Percentiles rank a stretch among this genome's conserved stretches.
These are phyloP conservation scores for Megacollybia marginata DNA, from an alignment of 768 basidiomycete species.

Conservation along the genomic window DNA sequence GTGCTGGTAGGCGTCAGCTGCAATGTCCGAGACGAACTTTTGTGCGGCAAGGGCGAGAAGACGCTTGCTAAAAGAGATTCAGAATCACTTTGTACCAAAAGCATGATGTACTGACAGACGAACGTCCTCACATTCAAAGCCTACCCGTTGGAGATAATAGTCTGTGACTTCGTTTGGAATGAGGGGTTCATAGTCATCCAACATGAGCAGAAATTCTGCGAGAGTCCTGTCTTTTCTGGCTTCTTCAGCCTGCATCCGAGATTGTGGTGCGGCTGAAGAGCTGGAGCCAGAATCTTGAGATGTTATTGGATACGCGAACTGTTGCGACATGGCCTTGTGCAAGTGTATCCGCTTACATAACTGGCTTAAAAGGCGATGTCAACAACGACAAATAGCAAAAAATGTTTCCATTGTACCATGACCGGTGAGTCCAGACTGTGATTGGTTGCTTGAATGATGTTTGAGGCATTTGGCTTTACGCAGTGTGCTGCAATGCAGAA, in stretches of 20 bases:
- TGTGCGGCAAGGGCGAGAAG: constrained; percentile 93
- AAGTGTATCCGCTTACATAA: background rate
- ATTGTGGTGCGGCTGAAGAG: constrained; percentile 26
- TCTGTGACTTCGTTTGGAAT: constrained; percentile 98
- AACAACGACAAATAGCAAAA: too few species aligned
- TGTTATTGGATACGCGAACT: constrained; percentile 3
- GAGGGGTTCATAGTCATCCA: constrained; percentile 94
- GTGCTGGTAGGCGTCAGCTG: constrained; percentile 95
- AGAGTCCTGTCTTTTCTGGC: constrained; percentile 85
- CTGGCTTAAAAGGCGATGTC: too few species aligned
- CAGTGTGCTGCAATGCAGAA: constrained; percentile 76
- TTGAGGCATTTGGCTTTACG: constrained; percentile 95
- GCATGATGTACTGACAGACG: constrained; percentile 56
- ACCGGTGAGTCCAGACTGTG: background rate
- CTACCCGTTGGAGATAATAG: constrained; percentile 92
- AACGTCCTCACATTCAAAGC: constrained; percentile 93
- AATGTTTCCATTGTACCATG: background rate
- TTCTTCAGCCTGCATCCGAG: constrained; percentile 70
- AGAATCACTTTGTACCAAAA: background rate
- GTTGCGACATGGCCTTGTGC: constrained; percentile 1
- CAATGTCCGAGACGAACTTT: constrained; percentile 96
- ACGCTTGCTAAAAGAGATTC: constrained; percentile 61
- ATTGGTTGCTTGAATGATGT: constrained; percentile 46
- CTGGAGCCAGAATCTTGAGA: constrained; percentile 23
- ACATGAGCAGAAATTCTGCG: constrained; percentile 90